These are phyloP conservation scores for Leptographium lundbergii DNA, from an alignment of 2,329 filamentous ascomycete species.

Conservation along the genomic window DNA sequence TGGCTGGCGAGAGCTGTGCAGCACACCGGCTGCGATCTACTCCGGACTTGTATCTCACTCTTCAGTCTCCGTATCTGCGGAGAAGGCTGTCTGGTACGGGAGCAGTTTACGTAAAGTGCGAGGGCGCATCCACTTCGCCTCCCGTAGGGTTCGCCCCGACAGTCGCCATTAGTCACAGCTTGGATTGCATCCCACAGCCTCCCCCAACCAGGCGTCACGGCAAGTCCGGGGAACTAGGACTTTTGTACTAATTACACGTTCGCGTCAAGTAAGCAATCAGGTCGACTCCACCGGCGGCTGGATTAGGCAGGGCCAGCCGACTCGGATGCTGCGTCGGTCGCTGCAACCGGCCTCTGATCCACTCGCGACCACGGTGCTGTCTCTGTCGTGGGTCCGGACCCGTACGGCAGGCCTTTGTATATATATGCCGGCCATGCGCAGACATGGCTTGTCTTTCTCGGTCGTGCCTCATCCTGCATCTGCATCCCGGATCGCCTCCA, in stretches of 20 bases:
- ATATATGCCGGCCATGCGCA: no score
- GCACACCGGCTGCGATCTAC: neutral
- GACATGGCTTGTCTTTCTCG: no score
- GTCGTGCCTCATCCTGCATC: no score
- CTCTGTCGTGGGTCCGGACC: neutral
- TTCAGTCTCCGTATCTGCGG: neutral
- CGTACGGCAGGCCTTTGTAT: neutral
- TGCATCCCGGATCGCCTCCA: no score
- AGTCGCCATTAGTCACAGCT: neutral
- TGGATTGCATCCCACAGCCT: neutral
- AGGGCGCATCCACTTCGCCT: no score
- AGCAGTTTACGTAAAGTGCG: neutral
- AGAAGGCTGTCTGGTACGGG: neutral
- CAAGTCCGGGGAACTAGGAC: neutral
- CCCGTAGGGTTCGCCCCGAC: neutral
- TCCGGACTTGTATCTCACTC: no score
- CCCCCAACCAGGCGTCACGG: neutral
- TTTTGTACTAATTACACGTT: conserved; percentile 3
- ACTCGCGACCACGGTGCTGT: no score
- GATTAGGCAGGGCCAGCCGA: conserved; percentile 1
- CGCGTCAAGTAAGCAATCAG: neutral
- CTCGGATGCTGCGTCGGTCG: neutral
- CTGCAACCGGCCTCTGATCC: neutral
- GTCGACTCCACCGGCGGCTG: neutral
- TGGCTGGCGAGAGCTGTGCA: neutral